Conservation (phyloP, 176 grass and related monocot genomes). For the Tillandsia leiboldiana region DNA sequence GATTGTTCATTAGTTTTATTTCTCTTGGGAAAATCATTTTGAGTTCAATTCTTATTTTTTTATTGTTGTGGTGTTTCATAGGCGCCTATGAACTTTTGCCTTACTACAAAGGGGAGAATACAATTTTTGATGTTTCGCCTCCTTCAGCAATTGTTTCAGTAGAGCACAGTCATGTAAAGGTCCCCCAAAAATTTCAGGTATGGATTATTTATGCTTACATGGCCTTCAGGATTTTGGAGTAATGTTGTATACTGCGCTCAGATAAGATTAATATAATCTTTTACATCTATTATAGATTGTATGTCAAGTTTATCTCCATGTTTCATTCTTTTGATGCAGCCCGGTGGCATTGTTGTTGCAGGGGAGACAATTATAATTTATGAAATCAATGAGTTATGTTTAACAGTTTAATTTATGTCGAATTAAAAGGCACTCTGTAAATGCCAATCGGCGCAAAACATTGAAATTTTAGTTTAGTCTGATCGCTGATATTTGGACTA, state of each 20-base stretch:
- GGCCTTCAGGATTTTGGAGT: not conserved
- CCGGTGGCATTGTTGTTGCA: not conserved
- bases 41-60: not conserved
- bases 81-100: constrained; percentile 77
- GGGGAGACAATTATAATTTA: too few species aligned
- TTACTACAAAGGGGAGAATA: constrained; percentile 98
- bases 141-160: constrained; percentile 58
- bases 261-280: too few species aligned
- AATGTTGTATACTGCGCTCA: not conserved
- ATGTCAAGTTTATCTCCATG: too few species aligned
- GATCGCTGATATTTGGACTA: not conserved
- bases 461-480: not conserved
- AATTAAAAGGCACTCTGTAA: not conserved
- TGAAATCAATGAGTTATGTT: too few species aligned
- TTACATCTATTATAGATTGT: too few species aligned
- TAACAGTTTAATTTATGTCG: too few species aligned
- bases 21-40: not conserved
- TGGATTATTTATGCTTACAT: constrained; percentile 12
- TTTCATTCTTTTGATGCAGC: too few species aligned
- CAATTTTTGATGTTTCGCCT: constrained; percentile 87
- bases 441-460: not conserved
- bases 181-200: constrained; percentile 92
- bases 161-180: constrained; percentile 53
- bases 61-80: constrained; percentile 31
- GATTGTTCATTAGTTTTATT: not conserved